Evolutionary conservation across 768 basidiomycete genomes (phyloP).

Genomic region (Podaxis sp.): DNA sequence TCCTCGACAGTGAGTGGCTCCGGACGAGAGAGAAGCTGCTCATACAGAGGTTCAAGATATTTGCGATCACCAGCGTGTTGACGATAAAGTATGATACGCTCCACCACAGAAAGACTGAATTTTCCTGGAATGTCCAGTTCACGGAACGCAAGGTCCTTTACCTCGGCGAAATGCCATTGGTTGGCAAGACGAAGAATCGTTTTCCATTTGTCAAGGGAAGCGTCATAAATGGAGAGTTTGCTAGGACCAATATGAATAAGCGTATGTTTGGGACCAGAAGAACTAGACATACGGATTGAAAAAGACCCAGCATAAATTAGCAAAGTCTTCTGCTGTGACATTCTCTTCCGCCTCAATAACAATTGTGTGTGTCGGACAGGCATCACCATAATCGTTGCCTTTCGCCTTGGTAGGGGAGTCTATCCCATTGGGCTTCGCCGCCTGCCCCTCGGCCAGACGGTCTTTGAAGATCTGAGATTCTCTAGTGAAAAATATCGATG

Average conservation of each 20-base stretch:
- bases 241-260: slow-evolving; percentile 26
- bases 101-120: slow-evolving; percentile 7
- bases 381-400: not conserved
- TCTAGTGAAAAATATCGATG: slow-evolving; percentile 48
- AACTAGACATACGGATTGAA: slow-evolving; percentile 41
- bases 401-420: not conserved
- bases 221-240: slow-evolving; percentile 51
- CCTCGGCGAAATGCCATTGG: slow-evolving; percentile 51
- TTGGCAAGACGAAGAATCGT: slow-evolving; percentile 55
- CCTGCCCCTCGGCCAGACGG: slow-evolving; percentile 25
- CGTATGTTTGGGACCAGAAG: not conserved
- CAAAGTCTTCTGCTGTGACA: slow-evolving; percentile 34
- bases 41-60: slow-evolving; percentile 52
- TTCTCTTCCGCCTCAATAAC: slow-evolving; percentile 29
- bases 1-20: slow-evolving; percentile 53
- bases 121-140: slow-evolving; percentile 6
- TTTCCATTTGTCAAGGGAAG: slow-evolving; percentile 48
- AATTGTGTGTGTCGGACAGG: slow-evolving; percentile 22
- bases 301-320: slow-evolving; percentile 51
- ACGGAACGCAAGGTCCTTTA: slow-evolving; percentile 53
- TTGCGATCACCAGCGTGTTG: slow-evolving; percentile 40
- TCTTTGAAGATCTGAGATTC: slow-evolving; percentile 44
- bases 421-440: slow-evolving; percentile 14
- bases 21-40: slow-evolving; percentile 45
- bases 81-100: slow-evolving; percentile 49